phyloP scores from a whole-genome alignment of 1,284 basidiomycete genomes.

The Ustilago lituana region DNA sequence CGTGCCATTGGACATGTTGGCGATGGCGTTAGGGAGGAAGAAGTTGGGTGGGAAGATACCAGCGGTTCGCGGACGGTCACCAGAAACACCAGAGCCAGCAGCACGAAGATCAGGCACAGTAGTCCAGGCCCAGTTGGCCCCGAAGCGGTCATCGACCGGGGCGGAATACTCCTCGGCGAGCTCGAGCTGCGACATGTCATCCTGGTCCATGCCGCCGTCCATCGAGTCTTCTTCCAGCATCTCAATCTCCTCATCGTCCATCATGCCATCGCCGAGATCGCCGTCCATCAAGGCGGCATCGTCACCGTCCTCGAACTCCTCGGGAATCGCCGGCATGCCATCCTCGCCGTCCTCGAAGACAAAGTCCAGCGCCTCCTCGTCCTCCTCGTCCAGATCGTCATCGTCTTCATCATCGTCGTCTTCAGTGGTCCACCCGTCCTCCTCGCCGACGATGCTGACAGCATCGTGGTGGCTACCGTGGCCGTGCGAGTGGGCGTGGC shows the following conservation, averaged over 20 bases:
- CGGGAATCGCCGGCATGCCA: constrained; percentile 26
- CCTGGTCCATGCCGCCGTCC: constrained; percentile 53
- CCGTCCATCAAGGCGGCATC: constrained; percentile 29
- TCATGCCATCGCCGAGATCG: constrained; percentile 30
- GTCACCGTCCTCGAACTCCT: constrained; percentile 42
- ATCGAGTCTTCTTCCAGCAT: constrained; percentile 51
- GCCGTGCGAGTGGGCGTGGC: constrained; percentile 46
- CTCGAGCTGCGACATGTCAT: constrained; percentile 59
- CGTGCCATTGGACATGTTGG: constrained; percentile 22
- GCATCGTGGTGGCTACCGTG: constrained; percentile 35
- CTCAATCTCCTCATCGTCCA: constrained; percentile 51
- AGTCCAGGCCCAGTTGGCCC: constrained; percentile 65
- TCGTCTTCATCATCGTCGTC: constrained; percentile 47
- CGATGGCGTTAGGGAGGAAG: constrained; percentile 45
- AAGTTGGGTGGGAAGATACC: constrained; percentile 50
- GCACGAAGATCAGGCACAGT: constrained; percentile 22
- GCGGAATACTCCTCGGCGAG: constrained; percentile 53
- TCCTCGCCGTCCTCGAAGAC: constrained; percentile 47
- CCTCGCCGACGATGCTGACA: constrained; percentile 69
- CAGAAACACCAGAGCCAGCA: constrained; percentile 13
- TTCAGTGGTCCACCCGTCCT: constrained; percentile 63
- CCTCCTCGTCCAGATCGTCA: constrained; percentile 63
- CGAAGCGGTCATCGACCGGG: constrained; percentile 61
- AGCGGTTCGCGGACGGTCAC: constrained; percentile 23
- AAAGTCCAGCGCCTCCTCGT: constrained; percentile 72